Evolutionary conservation across 2,329 filamentous ascomycete species (phyloP), one percentile per base, ranked within the genome.

Genomic region (Sporothrix curviconia): DNA sequence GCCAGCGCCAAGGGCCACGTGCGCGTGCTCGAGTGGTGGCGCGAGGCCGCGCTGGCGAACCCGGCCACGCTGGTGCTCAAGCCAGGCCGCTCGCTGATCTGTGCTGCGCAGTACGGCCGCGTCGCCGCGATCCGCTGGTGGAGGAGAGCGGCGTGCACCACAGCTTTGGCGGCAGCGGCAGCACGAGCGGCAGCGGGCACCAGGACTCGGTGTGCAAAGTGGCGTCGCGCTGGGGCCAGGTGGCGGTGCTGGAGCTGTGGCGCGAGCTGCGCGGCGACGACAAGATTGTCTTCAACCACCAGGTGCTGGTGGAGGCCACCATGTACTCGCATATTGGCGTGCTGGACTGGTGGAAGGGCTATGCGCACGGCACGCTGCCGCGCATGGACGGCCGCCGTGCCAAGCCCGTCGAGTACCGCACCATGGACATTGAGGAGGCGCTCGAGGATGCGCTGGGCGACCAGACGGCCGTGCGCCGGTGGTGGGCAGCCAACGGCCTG

Each of bases 1-100:
- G 92, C 92, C 30, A 92, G 87, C 59, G 85, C 85, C 3, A 87
- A 90, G 66, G 91, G 92, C 7, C 88, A 94, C 63, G 78, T 96
- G n/a, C 76, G 84, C 7, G 90, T 96, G 1, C 79, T 97, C 1
- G 87, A 95, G 65, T 97, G 92, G 92, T 97, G 92, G 92, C 89
- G 89, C 64, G 81, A 86, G 59, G 84, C 86, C 0, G 82, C 81
- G 12, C 51, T 59, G 17, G 42, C 53, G 8, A 47, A 43, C 37
- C n/a, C 49, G 37, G 36, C 51, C 8, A 28, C 44, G 1, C 74
- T 84, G 51, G 74, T 78, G 6, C 78, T 95, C 14, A 90, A 92
- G 64, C 88, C 92, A 0, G 92, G 92, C 42, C 91, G 94, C 66
- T 87, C 89, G 25, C 85, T 96, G 17, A 81, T 92, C 7, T 86